Conservation (phyloP, 2,329 filamentous ascomycete species). For the Phialophora expanda region DNA sequence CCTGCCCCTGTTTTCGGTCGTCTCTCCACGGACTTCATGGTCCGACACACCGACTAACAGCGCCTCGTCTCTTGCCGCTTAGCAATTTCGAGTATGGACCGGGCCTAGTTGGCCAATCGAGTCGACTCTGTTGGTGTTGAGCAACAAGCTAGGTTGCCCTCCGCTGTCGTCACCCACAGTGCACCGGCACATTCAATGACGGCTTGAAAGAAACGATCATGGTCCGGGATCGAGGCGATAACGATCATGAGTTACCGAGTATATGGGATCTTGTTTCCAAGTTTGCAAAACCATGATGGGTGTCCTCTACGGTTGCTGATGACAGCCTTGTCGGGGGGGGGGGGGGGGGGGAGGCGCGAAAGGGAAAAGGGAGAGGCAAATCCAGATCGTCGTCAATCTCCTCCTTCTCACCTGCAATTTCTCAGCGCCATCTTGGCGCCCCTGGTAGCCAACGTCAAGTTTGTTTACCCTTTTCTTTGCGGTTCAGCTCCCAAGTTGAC, state of each 20-base stretch:
- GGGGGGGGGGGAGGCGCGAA: neutral
- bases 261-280: neutral
- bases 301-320: neutral
- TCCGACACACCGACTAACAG: conserved; percentile 30
- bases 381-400: conserved; percentile 10
- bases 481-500: neutral
- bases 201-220: conserved; percentile 2
- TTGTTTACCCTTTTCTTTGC: neutral
- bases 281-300: neutral
- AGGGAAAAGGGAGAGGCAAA: neutral
- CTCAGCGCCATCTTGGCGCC: conserved; percentile 24
- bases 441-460: conserved; percentile 7
- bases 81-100: conserved; percentile 5
- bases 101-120: neutral
- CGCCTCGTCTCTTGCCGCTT: conserved; percentile 17
- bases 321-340: conserved; percentile 5
- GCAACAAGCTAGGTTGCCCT: neutral
- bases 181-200: neutral
- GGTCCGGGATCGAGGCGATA: neutral
- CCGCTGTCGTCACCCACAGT: neutral
- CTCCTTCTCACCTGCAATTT: conserved; percentile 19
- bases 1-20: conserved; percentile 11
- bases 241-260: neutral
- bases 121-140: neutral
- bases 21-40: conserved; percentile 34